Evolutionary conservation across 345 rosid species (phyloP), one percentile per base, ranked within the genome.

Genomic region (Eucalyptus globulus): DNA sequence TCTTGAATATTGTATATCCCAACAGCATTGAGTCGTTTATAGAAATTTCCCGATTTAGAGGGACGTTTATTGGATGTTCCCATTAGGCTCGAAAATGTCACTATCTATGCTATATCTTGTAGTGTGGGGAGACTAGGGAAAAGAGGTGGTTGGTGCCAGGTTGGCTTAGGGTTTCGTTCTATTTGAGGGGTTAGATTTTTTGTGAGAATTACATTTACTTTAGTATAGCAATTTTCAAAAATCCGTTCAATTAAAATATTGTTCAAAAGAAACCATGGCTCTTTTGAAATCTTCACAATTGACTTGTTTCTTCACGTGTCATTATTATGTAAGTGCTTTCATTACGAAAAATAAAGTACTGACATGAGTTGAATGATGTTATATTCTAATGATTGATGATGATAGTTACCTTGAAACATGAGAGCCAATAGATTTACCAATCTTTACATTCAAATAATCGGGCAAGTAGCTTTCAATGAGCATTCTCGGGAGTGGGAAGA

Each of bases 221-320:
- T 16, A 7, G 7, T 17, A 0, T 69, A 17, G 0, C 3, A 0
- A 16, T 4, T 67, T n/a, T n/a, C 10, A 15, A 15, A 16, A 67
- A 15, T 16, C 0, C 3, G 0, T 9, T 4, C 0, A 10, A 37
- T 37, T 37, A 10, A 72, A 37, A 72, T 72, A 14, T 0, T 0
- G 0, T 19, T 72, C 1, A 0, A 11, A 19, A 72, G 2, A 6
- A 72, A 19, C 3, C 8, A 15, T 3, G 0, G 0, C 1, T 43
- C 7, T 9, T 72, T 34, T 34, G 1, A 34, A 69, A 69, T 34
- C 1, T 2, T 34, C 11, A 19, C 8, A 34, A 17, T 17, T 17
- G 2, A 34, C 14, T 34, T 31, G 2, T 19, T 34, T 9, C 44
- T 72, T 72, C 14, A 19, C 14, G 1, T 9, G 24, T 69, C 43